phyloP scores from a whole-genome alignment of 345 rosid species.

The Geranium rotundifolium region DNA sequence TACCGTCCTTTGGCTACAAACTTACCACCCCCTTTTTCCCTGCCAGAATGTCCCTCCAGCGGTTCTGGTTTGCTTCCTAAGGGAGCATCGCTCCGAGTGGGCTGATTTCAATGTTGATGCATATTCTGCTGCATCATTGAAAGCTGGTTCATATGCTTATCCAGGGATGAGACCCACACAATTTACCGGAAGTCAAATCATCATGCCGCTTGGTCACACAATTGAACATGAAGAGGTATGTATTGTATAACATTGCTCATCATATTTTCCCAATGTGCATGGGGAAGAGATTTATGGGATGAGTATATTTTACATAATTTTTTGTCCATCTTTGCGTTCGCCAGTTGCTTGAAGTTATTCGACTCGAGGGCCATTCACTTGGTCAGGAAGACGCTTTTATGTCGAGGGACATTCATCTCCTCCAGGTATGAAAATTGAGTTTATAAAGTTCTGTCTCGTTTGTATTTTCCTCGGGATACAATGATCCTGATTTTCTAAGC shows the following conservation, averaged over 20 bases:
- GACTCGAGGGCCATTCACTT: constrained; percentile 90
- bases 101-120: constrained; percentile 98
- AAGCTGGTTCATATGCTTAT: constrained; percentile 69
- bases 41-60: constrained; percentile 92
- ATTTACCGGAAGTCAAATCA: constrained; percentile 90
- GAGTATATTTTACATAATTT: too few relatives aligned
- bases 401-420: constrained; percentile 85
- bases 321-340: background rate
- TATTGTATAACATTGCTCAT: too few relatives aligned
- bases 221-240: constrained; percentile 93
- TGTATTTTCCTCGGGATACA: background rate
- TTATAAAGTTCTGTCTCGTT: background rate
- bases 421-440: constrained; percentile 46
- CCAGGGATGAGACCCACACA: constrained; percentile 90
- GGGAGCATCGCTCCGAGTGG: constrained; percentile 99
- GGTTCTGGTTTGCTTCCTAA: constrained; percentile 76
- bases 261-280: background rate
- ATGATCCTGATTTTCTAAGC: background rate
- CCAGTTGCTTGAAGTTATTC: constrained; percentile 89
- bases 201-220: constrained; percentile 96
- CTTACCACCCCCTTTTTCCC: constrained; percentile 1
- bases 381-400: constrained; percentile 86
- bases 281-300: too few relatives aligned
- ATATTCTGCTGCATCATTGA: constrained; percentile 78
- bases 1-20: background rate